Percentiles rank a stretch among this genome's conserved stretches.
Evolutionary conservation across 1,139 yeast species (phyloP).

Genomic region (Kurtzmaniella quercitrusa): DNA sequence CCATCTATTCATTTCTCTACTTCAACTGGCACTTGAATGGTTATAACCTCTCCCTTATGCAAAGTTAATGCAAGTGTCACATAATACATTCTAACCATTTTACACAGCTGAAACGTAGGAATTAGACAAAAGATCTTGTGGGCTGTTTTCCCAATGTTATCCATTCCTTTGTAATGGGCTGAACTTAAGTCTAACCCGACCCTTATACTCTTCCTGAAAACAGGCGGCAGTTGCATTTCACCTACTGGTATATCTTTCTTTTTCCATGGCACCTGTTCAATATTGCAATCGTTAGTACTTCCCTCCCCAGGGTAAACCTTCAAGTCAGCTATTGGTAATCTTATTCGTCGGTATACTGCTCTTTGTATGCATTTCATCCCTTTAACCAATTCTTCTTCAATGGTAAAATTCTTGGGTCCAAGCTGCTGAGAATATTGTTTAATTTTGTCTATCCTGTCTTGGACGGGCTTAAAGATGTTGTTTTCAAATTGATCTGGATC

Average conservation of each 20-base stretch:
- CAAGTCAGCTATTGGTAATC: slow-evolving; percentile 14
- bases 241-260: background rate
- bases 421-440: slow-evolving; percentile 17
- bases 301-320: background rate
- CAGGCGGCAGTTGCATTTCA: background rate
- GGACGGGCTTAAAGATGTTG: slow-evolving; percentile 22
- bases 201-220: background rate
- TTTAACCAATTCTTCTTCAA: slow-evolving; percentile 27
- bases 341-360: slow-evolving; percentile 24
- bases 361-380: slow-evolving; percentile 29
- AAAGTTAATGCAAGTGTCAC: slow-evolving; percentile 14
- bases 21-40: slow-evolving; percentile 16
- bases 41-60: slow-evolving; percentile 16
- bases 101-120: slow-evolving; percentile 23
- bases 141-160: background rate
- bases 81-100: slow-evolving; percentile 19
- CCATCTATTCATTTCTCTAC: slow-evolving; percentile 7
- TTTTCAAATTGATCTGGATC: slow-evolving; percentile 24
- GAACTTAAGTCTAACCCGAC: background rate
- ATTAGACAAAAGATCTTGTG: slow-evolving; percentile 15
- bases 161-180: background rate
- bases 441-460: slow-evolving; percentile 17
- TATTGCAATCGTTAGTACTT: background rate
- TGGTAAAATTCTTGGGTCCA: slow-evolving; percentile 21
- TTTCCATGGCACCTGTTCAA: background rate